phyloP scores from a whole-genome alignment of 192 early-diverging fungal genomes.

The Jimgerdemannia lactiflua region DNA sequence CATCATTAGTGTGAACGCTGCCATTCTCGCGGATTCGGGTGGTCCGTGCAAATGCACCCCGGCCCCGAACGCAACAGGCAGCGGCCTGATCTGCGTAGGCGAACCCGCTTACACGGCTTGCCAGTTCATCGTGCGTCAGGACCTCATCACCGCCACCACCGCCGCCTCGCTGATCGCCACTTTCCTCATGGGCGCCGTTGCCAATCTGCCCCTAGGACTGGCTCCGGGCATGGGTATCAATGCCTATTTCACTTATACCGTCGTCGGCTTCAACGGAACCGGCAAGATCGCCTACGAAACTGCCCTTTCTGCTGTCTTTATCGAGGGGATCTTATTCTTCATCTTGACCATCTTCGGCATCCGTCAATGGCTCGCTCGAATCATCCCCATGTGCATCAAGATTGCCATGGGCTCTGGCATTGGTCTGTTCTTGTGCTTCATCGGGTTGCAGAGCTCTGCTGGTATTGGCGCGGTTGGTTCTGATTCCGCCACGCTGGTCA shows the following conservation, averaged over 20 bases:
- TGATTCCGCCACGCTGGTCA: not conserved
- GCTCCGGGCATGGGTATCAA: constrained; percentile 85
- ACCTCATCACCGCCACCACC: constrained; percentile 73
- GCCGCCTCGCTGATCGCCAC: constrained; percentile 33
- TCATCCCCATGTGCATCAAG: no score
- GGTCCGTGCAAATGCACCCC: constrained; percentile 76
- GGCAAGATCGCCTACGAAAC: constrained; percentile 69
- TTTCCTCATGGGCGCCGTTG: constrained; percentile 59
- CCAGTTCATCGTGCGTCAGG: constrained; percentile 58
- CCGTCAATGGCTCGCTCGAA: no score
- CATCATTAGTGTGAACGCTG: constrained; percentile 52
- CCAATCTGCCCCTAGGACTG: constrained; percentile 77
- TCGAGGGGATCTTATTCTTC: constrained; percentile 81
- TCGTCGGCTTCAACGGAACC: constrained; percentile 78
- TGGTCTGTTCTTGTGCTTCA: constrained; percentile 8
- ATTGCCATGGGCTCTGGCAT: no score
- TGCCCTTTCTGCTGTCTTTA: constrained; percentile 73
- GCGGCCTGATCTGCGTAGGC: no score
- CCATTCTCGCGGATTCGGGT: constrained; percentile 73
- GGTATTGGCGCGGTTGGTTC: constrained; percentile 75
- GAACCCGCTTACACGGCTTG: constrained; percentile 56
- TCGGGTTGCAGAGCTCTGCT: constrained; percentile 76
- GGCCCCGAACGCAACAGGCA: constrained; percentile 35
- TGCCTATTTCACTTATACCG: constrained; percentile 82
- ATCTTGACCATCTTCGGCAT: constrained; percentile 66